phyloP scores from a whole-genome alignment of 2,329 filamentous ascomycete genomes.

The Fusarium miscanthi region DNA sequence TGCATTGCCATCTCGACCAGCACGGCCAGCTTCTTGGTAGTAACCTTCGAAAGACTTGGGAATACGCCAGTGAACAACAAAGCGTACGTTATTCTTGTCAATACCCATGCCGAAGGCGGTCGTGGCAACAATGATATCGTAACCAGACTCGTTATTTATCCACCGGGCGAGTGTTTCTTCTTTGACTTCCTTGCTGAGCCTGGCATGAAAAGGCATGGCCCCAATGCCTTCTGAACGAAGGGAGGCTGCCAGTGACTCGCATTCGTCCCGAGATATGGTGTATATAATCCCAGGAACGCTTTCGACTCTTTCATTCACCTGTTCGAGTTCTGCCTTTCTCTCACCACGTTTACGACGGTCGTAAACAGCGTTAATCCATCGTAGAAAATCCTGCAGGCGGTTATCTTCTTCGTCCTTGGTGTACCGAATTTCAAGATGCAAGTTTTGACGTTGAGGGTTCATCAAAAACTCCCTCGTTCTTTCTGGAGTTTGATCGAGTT shows the following conservation, averaged over 20 bases:
- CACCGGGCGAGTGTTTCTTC: conserved; percentile 77
- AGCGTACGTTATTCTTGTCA: conserved; percentile 93
- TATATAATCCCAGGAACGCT: conserved; percentile 84
- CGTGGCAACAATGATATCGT: conserved; percentile 93
- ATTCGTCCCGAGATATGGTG: conserved; percentile 79
- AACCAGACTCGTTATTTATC: conserved; percentile 78
- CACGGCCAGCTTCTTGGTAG: conserved; percentile 94
- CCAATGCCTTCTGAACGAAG: conserved; percentile 76
- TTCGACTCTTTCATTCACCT: conserved; percentile 65
- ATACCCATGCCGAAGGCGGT: conserved; percentile 99
- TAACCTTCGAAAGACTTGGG: conserved; percentile 96
- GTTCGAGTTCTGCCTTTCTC: conserved; percentile 68
- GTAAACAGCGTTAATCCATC: conserved; percentile 81
- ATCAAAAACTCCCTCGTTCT: conserved; percentile 81
- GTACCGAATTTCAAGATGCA: conserved; percentile 91
- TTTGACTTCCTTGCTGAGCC: conserved; percentile 74
- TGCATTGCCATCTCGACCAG: conserved; percentile 89
- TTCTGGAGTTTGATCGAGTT: conserved; percentile 68
- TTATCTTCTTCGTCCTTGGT: conserved; percentile 79
- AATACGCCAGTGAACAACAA: conserved; percentile 93
- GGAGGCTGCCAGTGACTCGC: conserved; percentile 74
- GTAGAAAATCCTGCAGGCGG: conserved; percentile 77
- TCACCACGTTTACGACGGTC: conserved; percentile 70
- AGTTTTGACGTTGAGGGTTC: conserved; percentile 83
- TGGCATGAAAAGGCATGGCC: conserved; percentile 78